Evolutionary conservation across 2,329 filamentous ascomycete genomes (phyloP).

Genomic region (Fusarium sp.): DNA sequence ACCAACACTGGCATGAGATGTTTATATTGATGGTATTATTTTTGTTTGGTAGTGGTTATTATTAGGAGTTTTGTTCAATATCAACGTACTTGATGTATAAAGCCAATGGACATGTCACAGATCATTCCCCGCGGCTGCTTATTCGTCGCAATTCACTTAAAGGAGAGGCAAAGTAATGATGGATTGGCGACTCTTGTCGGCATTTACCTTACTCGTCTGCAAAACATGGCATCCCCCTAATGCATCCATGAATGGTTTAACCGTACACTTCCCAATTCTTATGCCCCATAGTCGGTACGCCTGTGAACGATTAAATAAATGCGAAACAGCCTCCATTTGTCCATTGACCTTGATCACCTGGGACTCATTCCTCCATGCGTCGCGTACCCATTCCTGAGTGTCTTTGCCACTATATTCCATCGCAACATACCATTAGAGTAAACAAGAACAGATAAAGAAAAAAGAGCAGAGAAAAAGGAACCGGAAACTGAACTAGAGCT

Average conservation of each 20-base stretch:
- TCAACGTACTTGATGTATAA: slow-evolving; percentile 9
- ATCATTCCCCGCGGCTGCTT: background rate
- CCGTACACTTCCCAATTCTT: slow-evolving; percentile 26
- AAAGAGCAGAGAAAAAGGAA: slow-evolving; percentile 7
- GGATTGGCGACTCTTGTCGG: slow-evolving; percentile 5
- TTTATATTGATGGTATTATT: slow-evolving; percentile 22
- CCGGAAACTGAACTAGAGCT: slow-evolving; percentile 5
- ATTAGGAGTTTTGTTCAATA: slow-evolving; percentile 29
- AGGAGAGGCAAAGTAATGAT: background rate
- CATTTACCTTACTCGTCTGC: slow-evolving; percentile 25
- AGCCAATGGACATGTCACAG: background rate
- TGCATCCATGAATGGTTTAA: slow-evolving; percentile 27
- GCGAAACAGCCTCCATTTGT: slow-evolving; percentile 10
- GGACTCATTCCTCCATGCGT: slow-evolving; percentile 9
- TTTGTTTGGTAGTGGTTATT: slow-evolving; percentile 16
- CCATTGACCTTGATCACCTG: slow-evolving; percentile 11
- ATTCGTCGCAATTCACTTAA: background rate
- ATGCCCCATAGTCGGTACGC: slow-evolving; percentile 21
- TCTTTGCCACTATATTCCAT: slow-evolving; percentile 27
- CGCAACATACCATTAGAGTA: slow-evolving; percentile 32
- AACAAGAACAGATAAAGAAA: slow-evolving; percentile 20
- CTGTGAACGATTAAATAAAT: slow-evolving; percentile 22
- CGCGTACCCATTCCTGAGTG: slow-evolving; percentile 23
- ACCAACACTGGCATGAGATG: slow-evolving; percentile 20
- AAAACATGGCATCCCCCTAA: slow-evolving; percentile 31